These are phyloP conservation scores for Lyophyllum shimeji DNA, from an alignment of 768 basidiomycete genomes.

Conservation along the genomic window DNA sequence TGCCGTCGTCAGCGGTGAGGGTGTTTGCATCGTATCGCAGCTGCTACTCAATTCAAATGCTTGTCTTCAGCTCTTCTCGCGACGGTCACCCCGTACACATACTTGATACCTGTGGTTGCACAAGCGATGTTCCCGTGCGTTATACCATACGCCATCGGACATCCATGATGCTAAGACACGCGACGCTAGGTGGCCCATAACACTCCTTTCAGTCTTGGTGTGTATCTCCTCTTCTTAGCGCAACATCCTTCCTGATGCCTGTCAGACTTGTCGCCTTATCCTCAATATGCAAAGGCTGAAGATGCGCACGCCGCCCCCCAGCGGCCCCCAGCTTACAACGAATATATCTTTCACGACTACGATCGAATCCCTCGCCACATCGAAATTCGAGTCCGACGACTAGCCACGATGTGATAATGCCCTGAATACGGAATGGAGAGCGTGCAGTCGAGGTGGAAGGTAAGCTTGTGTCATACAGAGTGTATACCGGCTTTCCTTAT, in stretches of 20 bases:
- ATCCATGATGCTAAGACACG: background rate
- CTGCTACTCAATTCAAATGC: background rate
- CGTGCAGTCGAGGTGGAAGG: too few relatives aligned
- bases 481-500: too few relatives aligned
- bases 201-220: slow-evolving; percentile 6
- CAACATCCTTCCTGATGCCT: background rate
- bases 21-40: background rate
- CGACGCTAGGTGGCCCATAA: slow-evolving; percentile 8
- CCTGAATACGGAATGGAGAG: too few relatives aligned
- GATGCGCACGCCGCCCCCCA: background rate
- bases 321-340: slow-evolving; percentile 4
- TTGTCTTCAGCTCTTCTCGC: slow-evolving; percentile 1
- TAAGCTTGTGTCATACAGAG: too few relatives aligned
- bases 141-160: background rate
- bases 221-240: background rate
- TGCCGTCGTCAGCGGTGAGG: slow-evolving; percentile 7
- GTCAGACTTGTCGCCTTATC: slow-evolving; percentile 12
- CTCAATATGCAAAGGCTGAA: slow-evolving; percentile 12
- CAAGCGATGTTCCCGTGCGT: slow-evolving; percentile 4
- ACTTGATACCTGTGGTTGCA: background rate
- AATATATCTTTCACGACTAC: background rate
- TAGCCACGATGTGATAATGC: too few relatives aligned
- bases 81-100: background rate
- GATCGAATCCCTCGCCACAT: too few relatives aligned
- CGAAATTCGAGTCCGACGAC: too few relatives aligned